Base-by-base conservation (phyloP, 257 asterid genomes). In the Coffea eugenioides region DNA sequence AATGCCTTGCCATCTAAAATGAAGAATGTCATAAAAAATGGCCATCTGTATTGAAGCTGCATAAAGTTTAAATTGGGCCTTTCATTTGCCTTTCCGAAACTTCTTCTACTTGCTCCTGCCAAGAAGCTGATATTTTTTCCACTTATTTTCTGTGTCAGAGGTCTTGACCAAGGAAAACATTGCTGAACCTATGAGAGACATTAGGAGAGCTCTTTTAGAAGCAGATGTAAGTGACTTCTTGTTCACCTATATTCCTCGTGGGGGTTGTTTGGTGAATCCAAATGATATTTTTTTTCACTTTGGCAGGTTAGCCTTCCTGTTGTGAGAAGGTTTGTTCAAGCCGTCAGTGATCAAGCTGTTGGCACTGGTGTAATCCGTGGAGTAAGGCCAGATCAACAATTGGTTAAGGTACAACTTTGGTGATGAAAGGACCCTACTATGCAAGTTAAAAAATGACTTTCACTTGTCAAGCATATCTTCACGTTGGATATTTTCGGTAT, bases 221-320 rank as follows among this genome's bases (percentile, higher is more conserved):
- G 98, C 98, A 75, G 99, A 93, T 91, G 99, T 95, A 86, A 88
- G 95, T 79, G 31, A 25, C 31, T 41, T 52, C 20, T 34, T 27
- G 43, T 39, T 39, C 3, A 39, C 43, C 5, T 39, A 34, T 25
- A 36, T 77, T 27, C 43, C 25, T 66, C 6, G 10, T 3, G n/a
- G 21, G 4, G 27, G 68, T 39, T 39, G 27, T 74, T 66, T 56
- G 62, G 52, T 20, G 52, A 23, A 8, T 64, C 21, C 18, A 9
- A 72, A 66, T 74, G 54, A 21, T 64, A 31, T 31, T 31, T 76
- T 25, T 66, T 45, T 79, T 77, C 81, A 39, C 36, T 67, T 83
- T 82, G 88, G 78, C 95, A 95, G 98, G 98, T 95, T 81, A 95
- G 99, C 83, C 97, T 95, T 83, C 97, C 99, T 71, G 99, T 95